A percentile compares a stretch with the other conserved stretches of the same genome.
Conservation (phyloP, 2,329 filamentous ascomycete species). For the Ambrosiella cleistominuta region DNA sequence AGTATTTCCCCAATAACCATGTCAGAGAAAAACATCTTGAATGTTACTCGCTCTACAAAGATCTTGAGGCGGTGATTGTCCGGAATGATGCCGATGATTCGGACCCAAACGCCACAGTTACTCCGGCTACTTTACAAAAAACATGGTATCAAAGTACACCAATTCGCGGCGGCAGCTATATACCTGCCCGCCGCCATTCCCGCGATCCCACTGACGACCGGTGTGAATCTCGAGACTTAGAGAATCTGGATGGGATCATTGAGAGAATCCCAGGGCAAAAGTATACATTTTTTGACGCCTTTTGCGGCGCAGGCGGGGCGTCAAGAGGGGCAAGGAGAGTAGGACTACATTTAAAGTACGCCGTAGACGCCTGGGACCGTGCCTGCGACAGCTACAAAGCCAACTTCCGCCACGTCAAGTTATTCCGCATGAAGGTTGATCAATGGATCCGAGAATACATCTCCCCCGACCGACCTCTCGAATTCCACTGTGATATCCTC, state of each 20-base stretch:
- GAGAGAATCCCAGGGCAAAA: slow-evolving; percentile 21
- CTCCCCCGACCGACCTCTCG: slow-evolving; percentile 18
- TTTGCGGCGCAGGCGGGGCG: slow-evolving; percentile 55
- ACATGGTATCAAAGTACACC: slow-evolving; percentile 18
- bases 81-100: slow-evolving; percentile 20
- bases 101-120: slow-evolving; percentile 17
- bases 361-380: slow-evolving; percentile 42
- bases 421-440: slow-evolving; percentile 31
- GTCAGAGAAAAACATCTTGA: slow-evolving; percentile 12
- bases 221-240: background rate
- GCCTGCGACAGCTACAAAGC: slow-evolving; percentile 39
- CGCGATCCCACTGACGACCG: background rate
- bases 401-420: slow-evolving; percentile 37
- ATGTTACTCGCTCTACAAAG: slow-evolving; percentile 15
- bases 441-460: slow-evolving; percentile 27
- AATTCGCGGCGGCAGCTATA: slow-evolving; percentile 11
- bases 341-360: slow-evolving; percentile 41
- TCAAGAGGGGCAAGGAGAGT: slow-evolving; percentile 42
- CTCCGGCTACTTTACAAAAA: slow-evolving; percentile 19
- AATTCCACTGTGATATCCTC: slow-evolving; percentile 39
- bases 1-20: slow-evolving; percentile 16
- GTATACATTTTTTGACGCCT: slow-evolving; percentile 55
- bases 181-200: background rate
- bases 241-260: background rate
- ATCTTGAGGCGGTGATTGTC: slow-evolving; percentile 22